Base-by-base conservation (phyloP, 257 asterid species). In the Rauvolfia tetraphylla region DNA sequence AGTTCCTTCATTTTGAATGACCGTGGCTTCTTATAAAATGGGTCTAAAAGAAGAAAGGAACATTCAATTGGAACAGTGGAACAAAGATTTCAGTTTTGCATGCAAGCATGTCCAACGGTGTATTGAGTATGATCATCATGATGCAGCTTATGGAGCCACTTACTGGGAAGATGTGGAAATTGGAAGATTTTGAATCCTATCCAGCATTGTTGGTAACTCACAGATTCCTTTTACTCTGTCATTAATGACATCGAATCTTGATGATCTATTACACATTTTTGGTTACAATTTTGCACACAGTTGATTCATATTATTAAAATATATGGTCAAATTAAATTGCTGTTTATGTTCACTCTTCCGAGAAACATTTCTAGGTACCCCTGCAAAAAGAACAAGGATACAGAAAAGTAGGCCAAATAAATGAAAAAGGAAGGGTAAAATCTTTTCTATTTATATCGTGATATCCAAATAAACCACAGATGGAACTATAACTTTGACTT, bases 91-190 rank as follows among this genome's bases (percentile, higher is more conserved):
- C 25, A 39, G 25, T 59, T 3, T 33, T n/a, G 58, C 1, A 7
- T 41, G 11, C 39, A 0, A 73, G 46, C 56, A 18, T 73, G 29
- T 31, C 5, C 18, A 9, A 36, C 25, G 29, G 17, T 27, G 33
- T 56, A 6, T 7, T 74, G 62, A 63, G 10, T 42, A 46, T 58
- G 61, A 58, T 39, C 15, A n/a, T 73, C 62, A 56, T 74, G 56
- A 79, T 83, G 79, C 78, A 92, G 97, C 92, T 94, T 79, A 81
- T 85, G 29, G 98, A 94, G 83, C 97, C 98, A 67, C 92, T 94
- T 56, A 94, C 97, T 1, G 96, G 97, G 80, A 94, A 83, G 84
- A 41, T 81, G 54, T 92, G 98, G 97, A 92, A 79, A 44, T 80
- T 94, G 72, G 93, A 90, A 18, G 96, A 94, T 63, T 92, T 92